Evolutionary conservation across 352 stramenopile species (phyloP).

Genomic region (Elongisporangium undulatum): DNA sequence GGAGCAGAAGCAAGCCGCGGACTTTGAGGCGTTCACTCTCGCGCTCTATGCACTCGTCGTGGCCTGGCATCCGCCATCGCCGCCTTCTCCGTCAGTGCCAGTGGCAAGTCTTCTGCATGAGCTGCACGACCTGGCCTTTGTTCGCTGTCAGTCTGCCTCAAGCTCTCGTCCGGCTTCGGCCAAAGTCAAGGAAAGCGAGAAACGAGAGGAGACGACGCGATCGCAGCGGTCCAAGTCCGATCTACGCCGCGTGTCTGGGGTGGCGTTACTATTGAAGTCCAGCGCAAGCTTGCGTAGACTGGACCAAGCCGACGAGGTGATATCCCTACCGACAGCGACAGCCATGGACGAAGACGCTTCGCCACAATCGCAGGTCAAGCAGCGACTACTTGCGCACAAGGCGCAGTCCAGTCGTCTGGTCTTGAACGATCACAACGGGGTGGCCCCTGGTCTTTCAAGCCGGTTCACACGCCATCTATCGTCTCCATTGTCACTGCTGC

Average conservation of each 20-base stretch:
- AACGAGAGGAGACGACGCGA: background rate
- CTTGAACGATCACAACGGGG: background rate
- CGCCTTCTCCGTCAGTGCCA: background rate
- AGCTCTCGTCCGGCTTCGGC: background rate
- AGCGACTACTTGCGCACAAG: background rate
- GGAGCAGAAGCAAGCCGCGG: background rate
- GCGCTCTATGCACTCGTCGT: background rate
- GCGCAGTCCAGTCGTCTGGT: background rate
- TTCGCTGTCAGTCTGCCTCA: background rate
- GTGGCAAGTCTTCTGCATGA: background rate
- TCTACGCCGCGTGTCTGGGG: background rate
- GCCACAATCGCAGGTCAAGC: background rate
- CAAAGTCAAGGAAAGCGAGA: background rate
- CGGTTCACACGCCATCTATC: background rate
- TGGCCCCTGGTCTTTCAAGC: background rate
- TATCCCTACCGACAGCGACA: background rate
- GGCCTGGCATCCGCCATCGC: background rate
- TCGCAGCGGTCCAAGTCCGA: background rate
- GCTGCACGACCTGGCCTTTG: background rate
- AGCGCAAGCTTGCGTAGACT: background rate
- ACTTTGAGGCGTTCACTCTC: background rate
- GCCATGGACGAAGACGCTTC: background rate
- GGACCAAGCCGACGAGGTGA: background rate
- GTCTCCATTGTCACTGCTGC: background rate
- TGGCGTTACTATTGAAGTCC: background rate